Conservation (phyloP, 768 basidiomycete genomes). For the Tulasnella sp. region DNA sequence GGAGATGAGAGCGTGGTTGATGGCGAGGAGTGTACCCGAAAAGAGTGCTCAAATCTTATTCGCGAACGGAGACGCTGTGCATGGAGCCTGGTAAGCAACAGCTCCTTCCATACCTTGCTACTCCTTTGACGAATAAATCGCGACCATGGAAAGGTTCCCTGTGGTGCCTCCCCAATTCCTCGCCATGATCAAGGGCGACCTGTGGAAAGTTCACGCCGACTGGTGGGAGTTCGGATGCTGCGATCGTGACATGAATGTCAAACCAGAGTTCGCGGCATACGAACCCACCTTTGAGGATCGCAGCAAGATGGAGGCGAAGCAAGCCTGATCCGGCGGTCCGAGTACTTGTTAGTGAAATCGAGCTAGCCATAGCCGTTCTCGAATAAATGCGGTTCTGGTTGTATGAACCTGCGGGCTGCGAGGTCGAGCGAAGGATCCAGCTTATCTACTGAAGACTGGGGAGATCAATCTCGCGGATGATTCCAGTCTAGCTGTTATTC, state of each 20-base stretch:
- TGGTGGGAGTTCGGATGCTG: conserved; percentile 11
- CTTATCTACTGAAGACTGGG: neutral
- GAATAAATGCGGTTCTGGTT: neutral
- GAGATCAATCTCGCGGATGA: neutral
- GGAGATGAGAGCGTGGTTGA: neutral
- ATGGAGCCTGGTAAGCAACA: conserved; percentile 16
- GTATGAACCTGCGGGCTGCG: neutral
- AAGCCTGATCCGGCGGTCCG: too few relatives aligned
- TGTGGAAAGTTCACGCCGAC: conserved; percentile 7
- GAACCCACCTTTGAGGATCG: conserved; percentile 1
- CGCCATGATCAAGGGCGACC: neutral
- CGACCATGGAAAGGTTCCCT: neutral
- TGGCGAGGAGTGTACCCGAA: neutral
- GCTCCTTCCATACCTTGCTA: neutral
- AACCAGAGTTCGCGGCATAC: conserved; percentile 8
- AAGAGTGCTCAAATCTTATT: neutral
- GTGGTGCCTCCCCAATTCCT: neutral
- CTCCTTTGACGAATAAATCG: neutral
- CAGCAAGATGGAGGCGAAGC: neutral
- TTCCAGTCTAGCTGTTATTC: neutral
- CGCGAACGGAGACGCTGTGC: conserved; percentile 14
- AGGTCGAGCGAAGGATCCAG: neutral
- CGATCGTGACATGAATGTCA: conserved; percentile 13
- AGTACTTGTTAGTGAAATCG: too few relatives aligned
- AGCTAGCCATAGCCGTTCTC: neutral